phyloP scores from a whole-genome alignment of 2,329 filamentous ascomycete species.

The Orbilia quercus region DNA sequence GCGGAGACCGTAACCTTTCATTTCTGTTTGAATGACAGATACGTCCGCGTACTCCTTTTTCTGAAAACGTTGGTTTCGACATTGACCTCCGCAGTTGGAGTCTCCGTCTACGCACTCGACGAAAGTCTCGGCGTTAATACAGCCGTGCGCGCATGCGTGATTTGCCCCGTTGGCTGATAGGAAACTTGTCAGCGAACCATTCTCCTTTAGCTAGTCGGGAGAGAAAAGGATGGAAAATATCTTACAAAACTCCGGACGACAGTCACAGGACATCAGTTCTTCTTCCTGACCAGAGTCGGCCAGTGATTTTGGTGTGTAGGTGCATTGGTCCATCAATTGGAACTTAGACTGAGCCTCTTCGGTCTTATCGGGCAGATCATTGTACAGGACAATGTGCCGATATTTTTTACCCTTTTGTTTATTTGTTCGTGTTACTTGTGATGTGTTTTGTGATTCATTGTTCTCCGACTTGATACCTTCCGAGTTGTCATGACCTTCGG shows the following conservation, averaged over 20 bases:
- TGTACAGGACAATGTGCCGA: slow-evolving; percentile 68
- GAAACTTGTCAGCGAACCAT: slow-evolving; percentile 61
- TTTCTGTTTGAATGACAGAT: slow-evolving; percentile 95
- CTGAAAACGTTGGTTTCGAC: slow-evolving; percentile 95
- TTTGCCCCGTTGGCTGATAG: slow-evolving; percentile 73
- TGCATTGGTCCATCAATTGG: slow-evolving; percentile 82
- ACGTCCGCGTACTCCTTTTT: slow-evolving; percentile 89
- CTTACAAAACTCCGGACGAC: slow-evolving; percentile 93
- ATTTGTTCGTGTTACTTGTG: slow-evolving; percentile 56
- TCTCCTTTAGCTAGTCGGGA: slow-evolving; percentile 53
- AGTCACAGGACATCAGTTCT: slow-evolving; percentile 83
- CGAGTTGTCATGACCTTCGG: slow-evolving; percentile 28
- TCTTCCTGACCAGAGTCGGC: slow-evolving; percentile 89
- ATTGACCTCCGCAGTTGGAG: slow-evolving; percentile 86
- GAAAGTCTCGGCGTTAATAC: slow-evolving; percentile 97
- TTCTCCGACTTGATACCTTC: slow-evolving; percentile 28
- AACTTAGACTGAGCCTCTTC: slow-evolving; percentile 80
- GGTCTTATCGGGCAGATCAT: slow-evolving; percentile 81
- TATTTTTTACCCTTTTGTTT: slow-evolving; percentile 41
- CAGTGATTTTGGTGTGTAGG: slow-evolving; percentile 90
- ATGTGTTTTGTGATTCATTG: slow-evolving; percentile 21
- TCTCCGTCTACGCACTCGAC: slow-evolving; percentile 89
- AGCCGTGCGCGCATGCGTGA: slow-evolving; percentile 91
- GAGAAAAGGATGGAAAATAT: slow-evolving; percentile 41
- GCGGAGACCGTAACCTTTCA: slow-evolving; percentile 94